These are phyloP conservation scores for Quillaja saponaria DNA, from an alignment of 306 rosid species.

Conservation along the genomic window DNA sequence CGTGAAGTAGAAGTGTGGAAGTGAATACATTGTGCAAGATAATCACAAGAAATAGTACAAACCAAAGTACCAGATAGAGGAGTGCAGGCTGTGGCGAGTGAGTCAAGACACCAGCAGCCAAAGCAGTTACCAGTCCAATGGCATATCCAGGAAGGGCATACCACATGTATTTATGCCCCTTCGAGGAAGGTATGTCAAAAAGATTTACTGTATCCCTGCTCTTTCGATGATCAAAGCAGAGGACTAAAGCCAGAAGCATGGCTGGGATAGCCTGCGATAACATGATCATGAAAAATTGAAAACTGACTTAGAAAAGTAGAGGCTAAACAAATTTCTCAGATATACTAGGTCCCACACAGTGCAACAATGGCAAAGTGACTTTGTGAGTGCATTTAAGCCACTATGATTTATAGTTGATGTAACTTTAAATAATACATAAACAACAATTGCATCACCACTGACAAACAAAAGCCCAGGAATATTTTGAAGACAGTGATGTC, in stretches of 20 bases:
- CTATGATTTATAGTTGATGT: too few relatives aligned
- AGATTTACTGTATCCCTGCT: conserved; percentile 68
- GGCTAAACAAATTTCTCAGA: background rate
- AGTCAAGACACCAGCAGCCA: conserved; percentile 92
- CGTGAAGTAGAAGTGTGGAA: conserved; percentile 12
- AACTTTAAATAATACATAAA: too few relatives aligned
- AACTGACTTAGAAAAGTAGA: background rate
- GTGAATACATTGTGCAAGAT: conserved; percentile 1
- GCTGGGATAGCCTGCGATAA: conserved; percentile 84
- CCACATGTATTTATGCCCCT: conserved; percentile 97
- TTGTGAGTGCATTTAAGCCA: too few relatives aligned
- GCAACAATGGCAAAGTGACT: too few relatives aligned
- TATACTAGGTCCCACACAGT: background rate
- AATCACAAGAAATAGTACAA: conserved; percentile 8
- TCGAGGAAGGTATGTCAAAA: conserved; percentile 70
- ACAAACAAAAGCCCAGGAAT: too few relatives aligned
- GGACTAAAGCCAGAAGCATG: conserved; percentile 93
- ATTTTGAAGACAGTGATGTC: background rate
- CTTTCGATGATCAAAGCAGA: conserved; percentile 86
- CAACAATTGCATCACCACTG: too few relatives aligned
- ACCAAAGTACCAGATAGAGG: conserved; percentile 74
- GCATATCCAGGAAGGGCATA: conserved; percentile 98
- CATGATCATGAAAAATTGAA: conserved; percentile 8
- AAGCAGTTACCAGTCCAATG: conserved; percentile 78
- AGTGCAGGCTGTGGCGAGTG: conserved; percentile 97